Evolutionary conservation across 805 yeast genomes (phyloP).

Genomic region (Candida alai): DNA sequence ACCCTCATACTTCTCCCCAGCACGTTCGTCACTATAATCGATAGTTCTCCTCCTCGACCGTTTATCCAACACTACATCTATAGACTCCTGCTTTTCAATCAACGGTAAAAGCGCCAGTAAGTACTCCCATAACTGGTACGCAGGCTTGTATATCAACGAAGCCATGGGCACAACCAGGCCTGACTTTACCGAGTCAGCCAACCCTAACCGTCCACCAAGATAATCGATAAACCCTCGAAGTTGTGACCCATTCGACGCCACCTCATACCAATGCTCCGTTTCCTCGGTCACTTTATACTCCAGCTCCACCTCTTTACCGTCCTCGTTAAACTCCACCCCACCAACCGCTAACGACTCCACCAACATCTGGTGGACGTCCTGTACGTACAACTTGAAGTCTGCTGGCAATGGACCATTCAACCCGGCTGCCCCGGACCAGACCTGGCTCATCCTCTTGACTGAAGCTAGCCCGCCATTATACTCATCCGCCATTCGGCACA

Average conservation of each 20-base stretch:
- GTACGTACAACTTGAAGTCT: constrained; percentile 37
- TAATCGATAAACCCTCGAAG: constrained; percentile 23
- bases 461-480: constrained; percentile 35
- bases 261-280: constrained; percentile 29
- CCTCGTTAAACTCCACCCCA: constrained; percentile 33
- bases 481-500: constrained; percentile 33
- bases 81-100: constrained; percentile 25
- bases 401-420: constrained; percentile 16
- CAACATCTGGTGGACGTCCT: constrained; percentile 35
- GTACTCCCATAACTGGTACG: constrained; percentile 24
- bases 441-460: constrained; percentile 28
- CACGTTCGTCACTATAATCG: constrained; percentile 17
- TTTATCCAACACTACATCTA: constrained; percentile 7
- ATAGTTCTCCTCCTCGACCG: constrained; percentile 16
- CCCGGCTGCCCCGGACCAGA: constrained; percentile 13
- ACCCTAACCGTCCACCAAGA: constrained; percentile 21
- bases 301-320: constrained; percentile 25
- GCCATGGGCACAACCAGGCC: constrained; percentile 6
- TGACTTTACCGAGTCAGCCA: constrained; percentile 1
- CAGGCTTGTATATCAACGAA: constrained; percentile 6
- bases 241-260: constrained; percentile 30
- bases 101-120: constrained; percentile 26
- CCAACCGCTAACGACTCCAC: constrained; percentile 21
- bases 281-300: constrained; percentile 5
- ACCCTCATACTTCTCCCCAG: constrained; percentile 8